A percentile compares a stretch with the other conserved stretches of the same genome.
Conservation (phyloP, 257 asterid species). For the Striga asiatica region DNA sequence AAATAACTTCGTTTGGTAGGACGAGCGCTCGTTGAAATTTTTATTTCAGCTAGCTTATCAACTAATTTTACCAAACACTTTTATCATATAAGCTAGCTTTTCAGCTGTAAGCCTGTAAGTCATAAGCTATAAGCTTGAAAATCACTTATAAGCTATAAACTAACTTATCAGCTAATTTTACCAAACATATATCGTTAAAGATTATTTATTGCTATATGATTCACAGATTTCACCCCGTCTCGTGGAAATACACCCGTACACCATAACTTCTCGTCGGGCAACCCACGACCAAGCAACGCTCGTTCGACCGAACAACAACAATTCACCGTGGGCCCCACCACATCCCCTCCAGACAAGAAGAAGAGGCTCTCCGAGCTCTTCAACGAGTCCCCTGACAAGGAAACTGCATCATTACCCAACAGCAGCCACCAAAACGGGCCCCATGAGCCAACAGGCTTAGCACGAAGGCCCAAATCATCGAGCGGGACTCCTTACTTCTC, state of each 20-base stretch:
- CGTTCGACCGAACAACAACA: conserved; percentile 12
- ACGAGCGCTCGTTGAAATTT: too few species aligned
- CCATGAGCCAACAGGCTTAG: background rate
- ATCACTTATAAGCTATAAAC: background rate
- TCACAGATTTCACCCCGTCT: conserved; percentile 61
- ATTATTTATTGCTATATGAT: background rate
- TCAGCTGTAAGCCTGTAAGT: too few species aligned
- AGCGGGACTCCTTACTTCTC: conserved; percentile 23
- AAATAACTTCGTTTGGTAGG: too few species aligned
- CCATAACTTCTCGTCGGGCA: conserved; percentile 27
- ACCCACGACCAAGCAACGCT: conserved; percentile 11
- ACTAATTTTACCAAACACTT: too few species aligned
- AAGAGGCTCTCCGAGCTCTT: conserved; percentile 51
- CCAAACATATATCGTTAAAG: too few species aligned
- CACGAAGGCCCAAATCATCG: conserved; percentile 19
- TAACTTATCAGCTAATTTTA: background rate
- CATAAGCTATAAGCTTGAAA: too few species aligned
- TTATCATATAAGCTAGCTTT: too few species aligned
- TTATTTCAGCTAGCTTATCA: too few species aligned
- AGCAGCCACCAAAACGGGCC: conserved; percentile 9
- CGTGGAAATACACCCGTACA: conserved; percentile 66
- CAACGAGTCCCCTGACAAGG: too few species aligned
- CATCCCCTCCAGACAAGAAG: conserved; percentile 36
- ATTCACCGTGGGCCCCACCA: background rate
- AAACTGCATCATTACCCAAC: conserved; percentile 11